A percentile compares a stretch with the other conserved stretches of the same genome.
Evolutionary conservation across 2,329 filamentous ascomycete species (phyloP).

Genomic region (Penicillium sclerotigenum): DNA sequence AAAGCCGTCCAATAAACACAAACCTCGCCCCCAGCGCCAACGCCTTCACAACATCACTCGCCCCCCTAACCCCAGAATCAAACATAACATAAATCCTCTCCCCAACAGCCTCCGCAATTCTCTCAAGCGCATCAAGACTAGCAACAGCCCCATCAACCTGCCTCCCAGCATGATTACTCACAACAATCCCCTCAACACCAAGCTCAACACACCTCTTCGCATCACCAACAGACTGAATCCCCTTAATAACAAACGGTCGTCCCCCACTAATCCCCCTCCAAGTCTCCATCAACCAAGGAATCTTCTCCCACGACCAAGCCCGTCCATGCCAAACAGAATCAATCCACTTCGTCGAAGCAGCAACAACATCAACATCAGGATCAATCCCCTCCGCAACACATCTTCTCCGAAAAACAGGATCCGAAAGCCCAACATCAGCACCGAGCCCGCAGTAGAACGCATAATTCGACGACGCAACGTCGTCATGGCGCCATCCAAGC

Average conservation of each 20-base stretch:
- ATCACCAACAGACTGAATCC: slow-evolving; percentile 65
- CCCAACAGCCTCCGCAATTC: slow-evolving; percentile 54
- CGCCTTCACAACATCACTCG: slow-evolving; percentile 59
- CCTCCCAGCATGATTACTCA: slow-evolving; percentile 69
- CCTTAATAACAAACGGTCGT: slow-evolving; percentile 63
- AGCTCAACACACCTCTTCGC: slow-evolving; percentile 58
- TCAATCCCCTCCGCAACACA: slow-evolving; percentile 55
- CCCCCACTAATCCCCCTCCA: slow-evolving; percentile 55
- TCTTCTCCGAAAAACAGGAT: slow-evolving; percentile 58
- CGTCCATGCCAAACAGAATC: slow-evolving; percentile 64
- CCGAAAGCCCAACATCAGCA: slow-evolving; percentile 54
- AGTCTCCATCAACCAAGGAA: slow-evolving; percentile 61
- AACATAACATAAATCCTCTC: slow-evolving; percentile 56
- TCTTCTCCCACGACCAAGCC: slow-evolving; percentile 63
- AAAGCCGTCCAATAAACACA: slow-evolving; percentile 60
- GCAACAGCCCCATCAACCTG: slow-evolving; percentile 61
- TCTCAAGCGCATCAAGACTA: slow-evolving; percentile 59
- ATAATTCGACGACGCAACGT: slow-evolving; percentile 57
- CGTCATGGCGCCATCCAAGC: slow-evolving; percentile 60
- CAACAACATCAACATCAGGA: slow-evolving; percentile 49
- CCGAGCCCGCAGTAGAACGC: slow-evolving; percentile 62
- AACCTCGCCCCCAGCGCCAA: slow-evolving; percentile 61
- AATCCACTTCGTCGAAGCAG: slow-evolving; percentile 61
- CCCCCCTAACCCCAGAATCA: slow-evolving; percentile 58
- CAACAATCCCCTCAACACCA: slow-evolving; percentile 64